These are phyloP conservation scores for Davidsoniella virescens DNA, from an alignment of 2,329 filamentous ascomycete species.

Conservation along the genomic window DNA sequence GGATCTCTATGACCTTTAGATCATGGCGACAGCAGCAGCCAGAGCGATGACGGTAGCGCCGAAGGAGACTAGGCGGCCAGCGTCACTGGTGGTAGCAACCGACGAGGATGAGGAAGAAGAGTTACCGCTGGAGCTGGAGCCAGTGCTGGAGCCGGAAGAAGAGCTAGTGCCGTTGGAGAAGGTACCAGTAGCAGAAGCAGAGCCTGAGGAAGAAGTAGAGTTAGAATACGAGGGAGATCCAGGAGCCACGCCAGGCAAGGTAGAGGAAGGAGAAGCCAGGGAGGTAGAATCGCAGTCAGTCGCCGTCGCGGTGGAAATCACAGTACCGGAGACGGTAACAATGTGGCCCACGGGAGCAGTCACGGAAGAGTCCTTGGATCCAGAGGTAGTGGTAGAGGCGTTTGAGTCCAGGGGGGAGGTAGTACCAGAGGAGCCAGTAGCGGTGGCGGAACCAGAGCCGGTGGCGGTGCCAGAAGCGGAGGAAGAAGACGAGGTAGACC, in stretches of 20 bases:
- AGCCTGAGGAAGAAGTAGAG: slow-evolving; percentile 4
- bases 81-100: slow-evolving; percentile 6
- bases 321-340: not conserved
- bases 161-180: not conserved
- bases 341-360: not conserved
- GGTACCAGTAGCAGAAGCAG: slow-evolving; percentile 4
- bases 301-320: not conserved
- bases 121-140: not conserved
- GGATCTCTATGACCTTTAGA: not conserved
- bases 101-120: not conserved
- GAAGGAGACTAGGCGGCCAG: slow-evolving; percentile 9
- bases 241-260: slow-evolving; percentile 11
- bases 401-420: not conserved
- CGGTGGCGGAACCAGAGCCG: slow-evolving; percentile 2
- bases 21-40: slow-evolving; percentile 11
- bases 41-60: slow-evolving; percentile 9
- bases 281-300: not conserved
- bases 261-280: not conserved
- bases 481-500: slow-evolving; percentile 6
- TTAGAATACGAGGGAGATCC: slow-evolving; percentile 5
- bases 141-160: not conserved
- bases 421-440: slow-evolving; percentile 9
- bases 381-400: not conserved
- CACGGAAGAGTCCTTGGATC: not conserved
- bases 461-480: not conserved